Base-by-base conservation (phyloP, 2,329 filamentous ascomycete species). In the Trichoderma lentiforme region DNA sequence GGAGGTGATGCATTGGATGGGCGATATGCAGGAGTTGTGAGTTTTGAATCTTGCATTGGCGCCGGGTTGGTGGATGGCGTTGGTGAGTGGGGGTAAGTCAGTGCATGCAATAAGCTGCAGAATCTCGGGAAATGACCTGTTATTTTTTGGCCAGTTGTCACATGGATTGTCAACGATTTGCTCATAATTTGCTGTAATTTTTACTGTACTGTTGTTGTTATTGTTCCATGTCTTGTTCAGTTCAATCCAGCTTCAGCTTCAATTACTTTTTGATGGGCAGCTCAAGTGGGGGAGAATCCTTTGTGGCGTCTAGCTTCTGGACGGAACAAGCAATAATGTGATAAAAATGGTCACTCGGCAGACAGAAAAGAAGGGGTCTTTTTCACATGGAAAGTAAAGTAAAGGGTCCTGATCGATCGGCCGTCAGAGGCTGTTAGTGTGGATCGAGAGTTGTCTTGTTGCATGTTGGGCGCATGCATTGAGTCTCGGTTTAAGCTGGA, bases 241-340 rank as follows among this genome's bases (percentile, higher is more conserved):
- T 47, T 34, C 43, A 6, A n/a, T n/a, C n/a, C 30, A 34, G 57
- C 30, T 60, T 21, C 30, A 11, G 28, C 6, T n/a, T 32, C 11
- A 43, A 43, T n/a, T 43, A 15, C 1, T 8, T 18, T 43, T 39
- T 43, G 39, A 43, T n/a, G 39, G 15, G 47, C n/a, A 24, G 24
- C 26, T 18, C 58, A 62, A 62, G 60, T 62, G 60, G 60, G 58
- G 58, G 12, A n/a, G 15, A 43, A 26, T 39, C 14, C 34, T 26
- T 11, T 43, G 60, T 63, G 64, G 64, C 64, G 64, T 67, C 32
- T 43, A 57, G 53, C 32, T 58, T 63, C n/a, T 67, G 18, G 53
- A 57, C 30, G 21, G 21, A 66, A 56, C n/a, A 9, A 66, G 43
- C 21, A 39, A 56, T 39, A n/a, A 36, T 24, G 32, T 14, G 34